Conservation (phyloP, 2,329 filamentous ascomycete species). For the Colletotrichum cuscutae region DNA sequence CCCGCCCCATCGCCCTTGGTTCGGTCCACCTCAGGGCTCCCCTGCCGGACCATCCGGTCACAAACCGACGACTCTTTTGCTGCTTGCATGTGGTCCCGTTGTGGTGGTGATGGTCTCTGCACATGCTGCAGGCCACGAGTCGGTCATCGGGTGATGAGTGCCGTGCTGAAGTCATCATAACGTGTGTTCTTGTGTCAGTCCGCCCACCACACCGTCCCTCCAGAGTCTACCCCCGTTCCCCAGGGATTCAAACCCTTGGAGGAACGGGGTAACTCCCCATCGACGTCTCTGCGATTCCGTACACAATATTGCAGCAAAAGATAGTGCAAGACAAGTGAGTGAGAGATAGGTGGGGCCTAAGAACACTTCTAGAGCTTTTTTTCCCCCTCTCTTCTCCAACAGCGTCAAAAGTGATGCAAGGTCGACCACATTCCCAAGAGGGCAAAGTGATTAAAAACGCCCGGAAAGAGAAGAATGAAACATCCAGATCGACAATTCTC, state of each 20-base stretch:
- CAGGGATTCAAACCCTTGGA: neutral
- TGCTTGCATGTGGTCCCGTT: neutral
- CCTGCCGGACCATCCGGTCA: neutral
- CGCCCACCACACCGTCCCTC: neutral
- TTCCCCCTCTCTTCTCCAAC: neutral
- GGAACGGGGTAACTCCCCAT: slow-evolving; percentile 1
- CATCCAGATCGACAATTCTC: neutral
- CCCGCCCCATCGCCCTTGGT: neutral
- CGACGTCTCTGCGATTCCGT: neutral
- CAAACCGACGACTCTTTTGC: neutral
- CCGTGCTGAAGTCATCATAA: neutral
- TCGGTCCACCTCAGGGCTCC: neutral
- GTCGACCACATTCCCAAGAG: neutral
- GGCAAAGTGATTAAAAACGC: neutral
- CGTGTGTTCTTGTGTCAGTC: slow-evolving; percentile 1
- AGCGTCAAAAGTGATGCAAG: neutral
- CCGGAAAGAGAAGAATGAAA: neutral
- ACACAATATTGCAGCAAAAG: neutral
- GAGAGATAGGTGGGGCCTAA: neutral
- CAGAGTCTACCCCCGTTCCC: neutral
- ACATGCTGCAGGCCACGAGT: slow-evolving; percentile 19
- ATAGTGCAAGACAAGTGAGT: neutral
- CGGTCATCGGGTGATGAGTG: neutral
- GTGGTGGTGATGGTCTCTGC: neutral
- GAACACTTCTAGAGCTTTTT: slow-evolving; percentile 4